Evolutionary conservation across 129 eudicot genomes (phyloP), one percentile per base, ranked within the genome.

Genomic region (Saposhnikovia divaricata): DNA sequence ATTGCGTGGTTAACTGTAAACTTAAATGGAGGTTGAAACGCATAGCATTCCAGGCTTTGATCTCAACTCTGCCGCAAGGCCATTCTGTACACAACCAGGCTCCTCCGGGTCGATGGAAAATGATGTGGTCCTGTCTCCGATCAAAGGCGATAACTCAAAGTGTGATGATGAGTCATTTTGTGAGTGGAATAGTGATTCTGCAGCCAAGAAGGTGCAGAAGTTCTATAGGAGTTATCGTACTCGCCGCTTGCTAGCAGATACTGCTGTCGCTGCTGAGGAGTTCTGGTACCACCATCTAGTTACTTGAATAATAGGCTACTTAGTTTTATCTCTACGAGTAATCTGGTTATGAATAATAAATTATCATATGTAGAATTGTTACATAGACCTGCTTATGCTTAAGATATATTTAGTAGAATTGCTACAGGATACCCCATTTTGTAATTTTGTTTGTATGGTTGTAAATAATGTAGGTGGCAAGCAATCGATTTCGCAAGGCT

Each of bases 221-320:
- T 84, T 80, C 55, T 87, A 87, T 77, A 55, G 92, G 80, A 75
- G 92, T 75, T 86, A 89, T 55, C 90, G 92, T 13, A 86, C 92
- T 5, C 85, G 92, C n/a, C 90, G 88, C 14, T 77, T 39, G 72
- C 69, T 89, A 74, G 92, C 92, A 19, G 89, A 88, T 43, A 72
- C 89, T 5, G 92, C 86, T n/a, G 86, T 89, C 39, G 90, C 82
- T 71, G 86, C 85, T 31, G 88, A 89, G 81, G 87, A 89, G 40
- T 85, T 89, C 34, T 88, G 89, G 89, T 86, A 69, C 4, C 13
- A 4, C 31, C 9, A 31, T 57, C 31, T 57, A 57, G 68, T 59
- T 59, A n/a, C 68, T 59, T 59, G 9, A 2, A 21, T 21, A 55
- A 4, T 50, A 15, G 6, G 2, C 23, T 50, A 50, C 57, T 21